Base-by-base conservation (phyloP, 1,284 basidiomycete species). In the Polyporus tsugae region DNA sequence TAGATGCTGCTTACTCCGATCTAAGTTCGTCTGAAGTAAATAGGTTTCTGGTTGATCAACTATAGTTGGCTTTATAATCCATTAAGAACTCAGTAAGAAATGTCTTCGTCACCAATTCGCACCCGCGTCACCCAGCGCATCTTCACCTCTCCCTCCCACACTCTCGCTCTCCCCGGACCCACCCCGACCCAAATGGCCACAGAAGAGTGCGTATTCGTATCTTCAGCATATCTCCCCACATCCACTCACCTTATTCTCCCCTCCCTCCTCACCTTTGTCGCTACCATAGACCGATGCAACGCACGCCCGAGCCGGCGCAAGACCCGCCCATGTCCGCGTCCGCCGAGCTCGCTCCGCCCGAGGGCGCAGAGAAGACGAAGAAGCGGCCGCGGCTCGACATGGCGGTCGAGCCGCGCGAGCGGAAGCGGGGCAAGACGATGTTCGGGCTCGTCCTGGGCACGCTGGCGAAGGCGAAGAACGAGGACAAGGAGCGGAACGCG, bases 361-460 rank as follows among this genome's bases (percentile, higher is more conserved):
- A 44, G 10, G 72, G 19, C 44, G 74, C 77, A 55, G 72, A 68
- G 11, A 69, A 75, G 74, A 75, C 81, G 78, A 88, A 84, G 82
- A 90, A 86, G 80, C 88, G 92, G 69, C 91, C 92, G 69, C 87
- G 90, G 74, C 83, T 93, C 71, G 90, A 93, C 78, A 82, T 93
- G 72, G 85, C 82, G 72, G 81, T 83, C 41, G 81, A 80, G 63
- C 72, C 79, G 61, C 77, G 80, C 69, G 90, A 92, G 79, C 86
- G 91, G 75, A 93, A 91, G 82, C 90, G 91, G 75, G 92, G 92
- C 79, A 93, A 91, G 86, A 89, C 87, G 82, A 92, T 93, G 89
- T 92, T 94, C 82, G 92, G 92, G 73, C 83, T 94, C 74, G 82
- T 93, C 73, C 80, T 94, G 68, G 91, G 91, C 67, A 94, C 92